These are phyloP conservation scores for Tetrahymena elliotti DNA, from an alignment of 73 alveolate genomes.

Conservation along the genomic window DNA sequence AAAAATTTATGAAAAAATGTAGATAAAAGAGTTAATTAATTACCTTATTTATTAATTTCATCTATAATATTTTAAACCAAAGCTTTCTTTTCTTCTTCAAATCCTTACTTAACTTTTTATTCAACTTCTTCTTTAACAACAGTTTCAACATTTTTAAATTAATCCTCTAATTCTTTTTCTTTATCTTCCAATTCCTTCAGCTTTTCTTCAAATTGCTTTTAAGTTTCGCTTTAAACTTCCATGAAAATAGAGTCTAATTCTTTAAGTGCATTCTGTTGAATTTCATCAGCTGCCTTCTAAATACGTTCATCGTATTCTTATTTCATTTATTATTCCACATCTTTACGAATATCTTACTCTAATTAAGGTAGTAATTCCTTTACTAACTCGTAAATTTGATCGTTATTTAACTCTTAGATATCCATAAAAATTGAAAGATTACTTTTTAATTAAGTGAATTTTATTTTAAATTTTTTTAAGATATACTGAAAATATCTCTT, in stretches of 20 bases:
- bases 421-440: neutral
- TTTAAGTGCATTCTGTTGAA: neutral
- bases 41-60: neutral
- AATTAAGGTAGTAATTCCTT: neutral
- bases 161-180: neutral
- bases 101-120: neutral
- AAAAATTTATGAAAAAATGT: neutral
- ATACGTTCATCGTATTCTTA: neutral
- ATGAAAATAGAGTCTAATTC: neutral
- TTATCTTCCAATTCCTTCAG: neutral
- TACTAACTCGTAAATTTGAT: neutral
- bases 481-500: neutral
- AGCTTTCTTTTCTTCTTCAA: neutral
- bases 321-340: neutral
- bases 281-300: neutral
- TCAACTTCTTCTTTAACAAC: neutral
- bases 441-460: neutral
- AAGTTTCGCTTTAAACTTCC: neutral
- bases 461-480: neutral
- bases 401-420: neutral
- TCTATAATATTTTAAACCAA: neutral
- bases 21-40: neutral
- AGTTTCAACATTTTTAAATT: neutral
- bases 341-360: neutral
- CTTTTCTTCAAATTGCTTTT: neutral